Conservation (phyloP, 1,284 basidiomycete species). For the Ganoderma resinaceum region DNA sequence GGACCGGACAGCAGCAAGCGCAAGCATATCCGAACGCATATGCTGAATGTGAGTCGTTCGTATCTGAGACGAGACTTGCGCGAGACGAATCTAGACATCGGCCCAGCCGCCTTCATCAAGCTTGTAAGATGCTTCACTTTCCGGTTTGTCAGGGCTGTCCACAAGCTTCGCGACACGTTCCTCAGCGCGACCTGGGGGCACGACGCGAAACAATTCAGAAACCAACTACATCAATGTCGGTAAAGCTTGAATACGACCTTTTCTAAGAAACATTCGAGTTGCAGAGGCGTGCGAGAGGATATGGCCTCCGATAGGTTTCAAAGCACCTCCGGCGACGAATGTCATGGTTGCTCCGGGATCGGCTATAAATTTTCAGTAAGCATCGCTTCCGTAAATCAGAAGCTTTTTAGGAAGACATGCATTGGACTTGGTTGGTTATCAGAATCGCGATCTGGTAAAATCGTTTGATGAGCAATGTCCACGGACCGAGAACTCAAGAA, state of each 20-base stretch:
- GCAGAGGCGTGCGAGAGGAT: conserved; percentile 89
- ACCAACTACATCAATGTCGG: not conserved
- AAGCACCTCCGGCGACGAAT: conserved; percentile 88
- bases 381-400: not conserved
- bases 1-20: not conserved
- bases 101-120: conserved; percentile 88
- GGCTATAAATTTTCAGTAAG: conserved; percentile 50
- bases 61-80: not conserved
- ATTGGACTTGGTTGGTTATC: conserved; percentile 93
- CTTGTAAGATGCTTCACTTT: conserved; percentile 93
- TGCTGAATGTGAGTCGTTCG: not conserved
- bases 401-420: conserved; percentile 45
- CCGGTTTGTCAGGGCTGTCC: conserved; percentile 91
- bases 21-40: not conserved
- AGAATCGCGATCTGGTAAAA: conserved; percentile 76
- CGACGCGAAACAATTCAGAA: not conserved
- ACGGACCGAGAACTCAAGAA: not conserved
- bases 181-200: conserved; percentile 82
- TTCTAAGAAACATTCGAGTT: conserved; percentile 85
- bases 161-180: conserved; percentile 96
- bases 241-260: conserved; percentile 58
- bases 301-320: conserved; percentile 89
- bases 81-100: conserved; percentile 54
- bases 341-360: conserved; percentile 95
- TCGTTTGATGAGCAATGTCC: conserved; percentile 26